Base-by-base conservation (phyloP, 352 stramenopile species). In the Pythium guiyangense region DNA sequence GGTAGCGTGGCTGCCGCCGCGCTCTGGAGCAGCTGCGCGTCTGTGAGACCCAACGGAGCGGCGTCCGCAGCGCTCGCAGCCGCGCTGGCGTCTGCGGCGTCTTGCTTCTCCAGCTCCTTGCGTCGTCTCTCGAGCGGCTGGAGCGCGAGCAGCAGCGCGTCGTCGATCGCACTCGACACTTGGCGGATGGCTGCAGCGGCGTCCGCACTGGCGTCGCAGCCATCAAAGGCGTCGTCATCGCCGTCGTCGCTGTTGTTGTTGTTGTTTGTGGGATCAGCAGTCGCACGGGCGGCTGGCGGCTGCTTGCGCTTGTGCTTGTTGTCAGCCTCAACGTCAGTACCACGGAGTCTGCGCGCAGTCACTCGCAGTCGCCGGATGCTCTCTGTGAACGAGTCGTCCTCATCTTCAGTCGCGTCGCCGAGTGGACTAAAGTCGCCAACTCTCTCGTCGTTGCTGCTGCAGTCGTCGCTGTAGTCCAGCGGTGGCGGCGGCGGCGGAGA, bases 321-420 rank as follows among this genome's bases (percentile, higher is more conserved):
- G 39, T 44, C 39, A 15, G 39, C 39, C 3, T n/a, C 39, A 15
- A 6, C 39, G 39, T 15, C 17, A n/a, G 39, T n/a, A 5, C 12
- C 39, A 44, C 39, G 39, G 17, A 44, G 64, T 22, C 52, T 48
- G 4, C 62, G 58, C 34, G 35, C 37, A 31, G 51, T 57, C 25
- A 51, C 51, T 44, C 69, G 58, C 42, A 87, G 27, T 6, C 58
- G 53, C 11, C 52, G 58, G 25, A 87, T 62, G 50, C 85, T 74
- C 39, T 78, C 59, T 3, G 62, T 55, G 52, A 87, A 83, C 3
- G 67, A 79, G n/a, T 84, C 72, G n/a, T 78, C 71, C 15, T 54
- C 31, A 2, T 64, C 60, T 34, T 34, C 29, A 9, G 29, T 34
- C 29, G 29, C 29, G 29, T 8, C 29, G 8, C 29, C 29, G 29